Evolutionary conservation across 768 basidiomycete genomes (phyloP).

Genomic region (Suillus weaverae): DNA sequence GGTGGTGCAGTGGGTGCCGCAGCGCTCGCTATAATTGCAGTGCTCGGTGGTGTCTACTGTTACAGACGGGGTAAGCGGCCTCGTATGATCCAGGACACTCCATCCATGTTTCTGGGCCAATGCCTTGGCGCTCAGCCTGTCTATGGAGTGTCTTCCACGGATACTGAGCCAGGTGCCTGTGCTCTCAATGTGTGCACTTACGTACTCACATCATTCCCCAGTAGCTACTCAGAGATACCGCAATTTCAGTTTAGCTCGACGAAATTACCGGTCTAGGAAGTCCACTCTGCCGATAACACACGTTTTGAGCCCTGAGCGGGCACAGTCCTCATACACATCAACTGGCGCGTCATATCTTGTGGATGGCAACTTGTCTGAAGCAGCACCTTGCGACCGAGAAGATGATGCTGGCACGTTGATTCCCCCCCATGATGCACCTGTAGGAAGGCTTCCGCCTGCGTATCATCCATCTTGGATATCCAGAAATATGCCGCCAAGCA

Average conservation of each 20-base stretch:
- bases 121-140: background rate
- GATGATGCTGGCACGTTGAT: slow-evolving; percentile 2
- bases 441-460: background rate
- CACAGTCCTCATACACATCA: background rate
- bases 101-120: background rate
- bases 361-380: background rate
- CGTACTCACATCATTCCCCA: background rate
- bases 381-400: background rate
- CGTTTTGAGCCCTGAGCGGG: background rate
- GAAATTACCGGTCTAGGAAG: background rate
- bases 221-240: background rate
- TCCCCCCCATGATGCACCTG: background rate
- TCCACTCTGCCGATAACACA: background rate
- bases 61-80: background rate
- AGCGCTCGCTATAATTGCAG: background rate
- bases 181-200: background rate
- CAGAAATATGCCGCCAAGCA: background rate
- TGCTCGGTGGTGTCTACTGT: background rate
- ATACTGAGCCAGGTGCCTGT: background rate
- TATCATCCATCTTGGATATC: background rate
- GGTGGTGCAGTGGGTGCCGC: background rate
- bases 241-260: background rate
- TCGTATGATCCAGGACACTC: background rate
- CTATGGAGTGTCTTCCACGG: background rate
- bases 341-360: background rate